Evolutionary conservation across 2,329 filamentous ascomycete species (phyloP).

Genomic region (Fusarium albidum): DNA sequence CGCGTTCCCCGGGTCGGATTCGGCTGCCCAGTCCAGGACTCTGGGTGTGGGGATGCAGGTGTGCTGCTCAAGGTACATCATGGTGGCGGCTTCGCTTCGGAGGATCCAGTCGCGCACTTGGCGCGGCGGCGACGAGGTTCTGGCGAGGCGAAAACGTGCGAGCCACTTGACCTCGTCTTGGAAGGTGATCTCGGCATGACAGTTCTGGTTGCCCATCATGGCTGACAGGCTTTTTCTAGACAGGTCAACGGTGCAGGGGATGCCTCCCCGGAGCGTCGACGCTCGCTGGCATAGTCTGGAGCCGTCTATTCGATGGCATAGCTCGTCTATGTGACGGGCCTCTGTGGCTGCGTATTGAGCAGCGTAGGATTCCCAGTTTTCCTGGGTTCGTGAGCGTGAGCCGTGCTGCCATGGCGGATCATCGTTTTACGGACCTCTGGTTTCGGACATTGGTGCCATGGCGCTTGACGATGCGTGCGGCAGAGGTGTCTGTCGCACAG

Average conservation of each 20-base stretch:
- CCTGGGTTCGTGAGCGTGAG: not conserved
- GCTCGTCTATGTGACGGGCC: slow-evolving; percentile 6
- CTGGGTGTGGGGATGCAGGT: slow-evolving; percentile 5
- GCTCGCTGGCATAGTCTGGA: not conserved
- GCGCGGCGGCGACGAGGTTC: not conserved
- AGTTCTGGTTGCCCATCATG: slow-evolving; percentile 15
- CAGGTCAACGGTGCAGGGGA: slow-evolving; percentile 4
- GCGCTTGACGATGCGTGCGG: slow-evolving; percentile 4
- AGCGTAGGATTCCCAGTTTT: slow-evolving; percentile 1
- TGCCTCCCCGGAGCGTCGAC: slow-evolving; percentile 9
- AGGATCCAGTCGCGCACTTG: slow-evolving; percentile 8
- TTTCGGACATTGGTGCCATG: slow-evolving; percentile 9
- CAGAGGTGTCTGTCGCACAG: slow-evolving; percentile 9
- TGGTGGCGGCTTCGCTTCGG: slow-evolving; percentile 7
- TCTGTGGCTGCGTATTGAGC: slow-evolving; percentile 8
- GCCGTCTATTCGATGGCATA: slow-evolving; percentile 5
- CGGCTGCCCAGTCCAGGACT: slow-evolving; percentile 29
- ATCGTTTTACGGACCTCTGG: slow-evolving; percentile 7
- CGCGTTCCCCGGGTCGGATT: slow-evolving; percentile 41
- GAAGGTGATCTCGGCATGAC: slow-evolving; percentile 11
- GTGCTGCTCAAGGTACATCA: slow-evolving; percentile 7
- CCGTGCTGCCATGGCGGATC: not conserved
- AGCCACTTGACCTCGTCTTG: slow-evolving; percentile 8
- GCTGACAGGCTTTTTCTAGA: slow-evolving; percentile 4
- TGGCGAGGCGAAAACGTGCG: slow-evolving; percentile 5